Conservation (phyloP, 2,329 filamentous ascomycete genomes). For the Ophiocordyceps robertsii region DNA sequence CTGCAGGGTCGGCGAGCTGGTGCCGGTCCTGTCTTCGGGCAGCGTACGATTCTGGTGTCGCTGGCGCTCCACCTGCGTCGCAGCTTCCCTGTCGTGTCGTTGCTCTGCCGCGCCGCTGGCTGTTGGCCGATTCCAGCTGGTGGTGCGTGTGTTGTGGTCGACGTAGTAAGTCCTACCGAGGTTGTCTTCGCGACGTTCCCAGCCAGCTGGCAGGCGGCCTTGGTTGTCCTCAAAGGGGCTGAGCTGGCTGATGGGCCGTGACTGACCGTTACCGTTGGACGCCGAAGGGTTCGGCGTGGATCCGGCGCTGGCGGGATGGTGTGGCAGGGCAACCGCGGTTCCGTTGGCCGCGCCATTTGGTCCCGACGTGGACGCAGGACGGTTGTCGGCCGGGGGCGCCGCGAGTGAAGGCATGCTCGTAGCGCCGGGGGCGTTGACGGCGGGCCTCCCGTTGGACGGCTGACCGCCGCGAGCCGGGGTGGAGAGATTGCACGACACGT, state of each 20-base stretch:
- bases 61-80: conserved; percentile 83
- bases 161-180: conserved; percentile 94
- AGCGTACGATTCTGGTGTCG: conserved; percentile 92
- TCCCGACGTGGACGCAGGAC: conserved; percentile 37
- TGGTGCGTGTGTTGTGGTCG: conserved; percentile 92
- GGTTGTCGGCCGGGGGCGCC: conserved; percentile 29
- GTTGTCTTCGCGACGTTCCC: conserved; percentile 94
- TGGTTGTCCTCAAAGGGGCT: conserved; percentile 97
- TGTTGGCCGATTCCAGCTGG: conserved; percentile 87
- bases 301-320: conserved; percentile 34
- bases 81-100: conserved; percentile 70
- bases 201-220: conserved; percentile 79
- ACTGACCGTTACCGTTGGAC: conserved; percentile 16
- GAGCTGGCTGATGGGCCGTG: conserved; percentile 33
- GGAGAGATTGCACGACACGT: conserved; percentile 80
- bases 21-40: conserved; percentile 86
- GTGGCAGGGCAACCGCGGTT: conserved; percentile 26
- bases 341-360: conserved; percentile 28
- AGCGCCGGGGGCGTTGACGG: conserved; percentile 26
- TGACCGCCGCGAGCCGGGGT: conserved; percentile 46
- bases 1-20: conserved; percentile 72
- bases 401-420: conserved; percentile 31
- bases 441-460: conserved; percentile 31
- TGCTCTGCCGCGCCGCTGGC: conserved; percentile 59
- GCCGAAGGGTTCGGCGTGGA: conserved; percentile 17